Conservation (phyloP, 2,329 filamentous ascomycete genomes). For the Beauveria australis region DNA sequence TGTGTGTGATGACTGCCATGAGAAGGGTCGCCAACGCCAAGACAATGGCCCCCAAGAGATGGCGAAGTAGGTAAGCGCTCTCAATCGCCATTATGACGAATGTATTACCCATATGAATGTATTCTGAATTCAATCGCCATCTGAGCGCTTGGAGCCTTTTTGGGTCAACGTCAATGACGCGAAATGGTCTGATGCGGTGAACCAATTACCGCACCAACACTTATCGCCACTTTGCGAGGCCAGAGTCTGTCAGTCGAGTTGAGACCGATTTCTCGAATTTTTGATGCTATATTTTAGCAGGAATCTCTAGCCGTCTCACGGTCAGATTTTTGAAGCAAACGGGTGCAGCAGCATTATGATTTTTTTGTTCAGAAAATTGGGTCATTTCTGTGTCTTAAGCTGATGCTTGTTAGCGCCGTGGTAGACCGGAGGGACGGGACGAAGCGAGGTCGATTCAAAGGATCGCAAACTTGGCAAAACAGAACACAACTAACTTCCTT, state of each 20-base stretch:
- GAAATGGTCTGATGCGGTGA: neutral
- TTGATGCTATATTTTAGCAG: neutral
- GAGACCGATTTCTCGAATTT: neutral
- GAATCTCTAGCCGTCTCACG: too few relatives aligned
- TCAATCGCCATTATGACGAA: neutral
- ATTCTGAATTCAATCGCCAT: neutral
- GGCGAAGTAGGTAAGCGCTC: neutral
- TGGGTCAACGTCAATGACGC: neutral
- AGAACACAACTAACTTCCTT: neutral
- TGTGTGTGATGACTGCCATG: constrained; percentile 22
- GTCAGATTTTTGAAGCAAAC: neutral
- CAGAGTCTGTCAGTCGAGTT: neutral
- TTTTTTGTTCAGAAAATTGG: constrained; percentile 1
- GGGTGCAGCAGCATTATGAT: neutral
- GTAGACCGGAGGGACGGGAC: too few relatives aligned
- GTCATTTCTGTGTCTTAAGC: neutral
- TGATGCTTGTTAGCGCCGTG: neutral
- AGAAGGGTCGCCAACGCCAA: neutral
- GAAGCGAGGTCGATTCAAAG: neutral
- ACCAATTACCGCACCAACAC: neutral
- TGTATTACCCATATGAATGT: neutral
- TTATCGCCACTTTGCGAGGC: neutral
- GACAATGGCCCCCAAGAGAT: neutral
- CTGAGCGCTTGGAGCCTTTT: neutral
- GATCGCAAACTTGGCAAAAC: neutral